These are phyloP conservation scores for Hypoxylon sp. DNA, from an alignment of 2,329 filamentous ascomycete genomes.

Conservation along the genomic window DNA sequence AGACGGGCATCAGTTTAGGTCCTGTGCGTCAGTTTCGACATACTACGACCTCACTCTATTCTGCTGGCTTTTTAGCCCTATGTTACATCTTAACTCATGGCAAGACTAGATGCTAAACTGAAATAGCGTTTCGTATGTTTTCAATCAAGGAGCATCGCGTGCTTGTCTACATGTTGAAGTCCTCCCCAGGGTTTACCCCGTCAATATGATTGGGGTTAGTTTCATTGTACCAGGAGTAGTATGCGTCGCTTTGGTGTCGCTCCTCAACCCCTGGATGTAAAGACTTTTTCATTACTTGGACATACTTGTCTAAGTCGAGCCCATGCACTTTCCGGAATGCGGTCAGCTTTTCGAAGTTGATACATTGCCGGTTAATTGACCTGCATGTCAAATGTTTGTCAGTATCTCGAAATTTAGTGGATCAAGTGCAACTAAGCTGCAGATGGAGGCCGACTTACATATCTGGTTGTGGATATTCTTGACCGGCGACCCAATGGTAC, in stretches of 20 bases:
- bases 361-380: conserved; percentile 54
- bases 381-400: conserved; percentile 20
- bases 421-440: not conserved
- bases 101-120: not conserved
- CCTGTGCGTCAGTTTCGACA: not conserved
- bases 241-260: conserved; percentile 39
- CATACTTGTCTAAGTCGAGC: conserved; percentile 43
- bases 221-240: conserved; percentile 38
- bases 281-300: conserved; percentile 39
- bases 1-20: not conserved
- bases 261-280: conserved; percentile 39
- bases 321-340: conserved; percentile 38
- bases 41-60: not conserved
- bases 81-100: not conserved
- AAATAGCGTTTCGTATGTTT: not conserved
- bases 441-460: conserved; percentile 48
- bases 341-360: conserved; percentile 53
- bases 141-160: not conserved
- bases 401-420: not conserved
- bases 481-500: conserved; percentile 54
- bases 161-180: conserved; percentile 39
- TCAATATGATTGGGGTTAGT: conserved; percentile 39
- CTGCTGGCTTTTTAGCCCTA: not conserved
- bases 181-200: conserved; percentile 32
- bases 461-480: conserved; percentile 54